Conservation (phyloP, 2,329 filamentous ascomycete species). For the Talaromyces sp. region DNA sequence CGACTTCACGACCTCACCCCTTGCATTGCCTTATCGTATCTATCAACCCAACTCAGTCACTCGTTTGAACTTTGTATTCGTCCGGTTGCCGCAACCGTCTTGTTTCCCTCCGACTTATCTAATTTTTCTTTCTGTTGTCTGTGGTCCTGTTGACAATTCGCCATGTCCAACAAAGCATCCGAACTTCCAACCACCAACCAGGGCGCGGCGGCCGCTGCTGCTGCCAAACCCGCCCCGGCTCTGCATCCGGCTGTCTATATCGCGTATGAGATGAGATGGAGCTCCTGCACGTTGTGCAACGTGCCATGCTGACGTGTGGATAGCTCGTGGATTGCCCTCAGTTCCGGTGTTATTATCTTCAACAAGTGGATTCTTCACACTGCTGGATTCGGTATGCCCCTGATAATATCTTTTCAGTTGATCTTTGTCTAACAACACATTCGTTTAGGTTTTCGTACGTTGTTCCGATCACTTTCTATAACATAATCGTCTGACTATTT, state of each 20-base stretch:
- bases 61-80: conserved; percentile 5
- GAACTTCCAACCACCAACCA: conserved; percentile 13
- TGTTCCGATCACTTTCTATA: no score
- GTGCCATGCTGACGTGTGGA: background rate
- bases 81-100: background rate
- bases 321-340: conserved; percentile 88
- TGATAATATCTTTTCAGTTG: conserved; percentile 21
- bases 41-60: conserved; percentile 7
- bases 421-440: background rate
- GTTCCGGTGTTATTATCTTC: conserved; percentile 93
- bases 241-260: conserved; percentile 87
- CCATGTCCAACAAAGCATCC: conserved; percentile 13
- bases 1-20: background rate
- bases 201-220: conserved; percentile 7
- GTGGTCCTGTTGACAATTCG: background rate
- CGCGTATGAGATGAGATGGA: conserved; percentile 43
- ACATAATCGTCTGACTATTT: background rate
- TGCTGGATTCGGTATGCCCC: conserved; percentile 69
- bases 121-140: background rate
- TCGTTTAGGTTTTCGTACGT: conserved; percentile 3
- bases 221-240: conserved; percentile 33
- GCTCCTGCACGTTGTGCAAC: background rate
- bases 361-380: conserved; percentile 98
- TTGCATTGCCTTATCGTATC: background rate
- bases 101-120: background rate